Base-by-base conservation (phyloP, 1,284 basidiomycete species). In the Xerocomus amazonicus region DNA sequence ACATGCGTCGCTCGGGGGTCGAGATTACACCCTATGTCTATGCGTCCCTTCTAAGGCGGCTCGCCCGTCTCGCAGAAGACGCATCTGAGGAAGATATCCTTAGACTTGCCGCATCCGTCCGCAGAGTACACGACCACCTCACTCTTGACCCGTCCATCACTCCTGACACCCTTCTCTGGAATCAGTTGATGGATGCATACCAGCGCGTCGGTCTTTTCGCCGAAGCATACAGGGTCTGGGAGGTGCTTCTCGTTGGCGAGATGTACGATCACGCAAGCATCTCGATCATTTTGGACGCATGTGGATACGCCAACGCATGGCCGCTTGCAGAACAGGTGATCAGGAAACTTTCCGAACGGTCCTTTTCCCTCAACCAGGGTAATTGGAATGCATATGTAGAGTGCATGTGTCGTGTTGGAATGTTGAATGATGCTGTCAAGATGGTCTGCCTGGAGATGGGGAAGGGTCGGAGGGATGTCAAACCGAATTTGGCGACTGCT, bases 101-200 rank as follows among this genome's bases (percentile, higher is more conserved):
- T 39, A 57, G 70, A 33, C 68, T 87, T 19, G 63, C 78, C 9
- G 63, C 59, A 6, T 70, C 74, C 27, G 78, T 90, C 37, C 78
- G 81, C n/a, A 79, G 84, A 26, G 76, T 87, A 16, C 92, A 97
- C 65, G 81, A 89, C 53, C 73, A 87, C 47, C 76, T 97, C 58
- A 85, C 84, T 41, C 73, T 93, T 37, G 92, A 97, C 61, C 75
- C 84, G 9, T 75, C 77, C 16, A 72, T 96, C 53, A 77, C 81
- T 17, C 89, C 91, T 3, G 87, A 94, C 60, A 74, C 83, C 10
- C 70, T 74, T 1, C 75, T 94, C n/a, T 84, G 89, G 76, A 96
- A 94, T 62, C 81, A 90, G 57, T 73, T 97, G 51, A 92, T 97
- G 89, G 84, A 91, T 65, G 87, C 91, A 2, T 97, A 97, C 69